These are phyloP conservation scores for Cryptosporidium meleagridis DNA, from an alignment of 169 alveolate genomes.

Conservation along the genomic window DNA sequence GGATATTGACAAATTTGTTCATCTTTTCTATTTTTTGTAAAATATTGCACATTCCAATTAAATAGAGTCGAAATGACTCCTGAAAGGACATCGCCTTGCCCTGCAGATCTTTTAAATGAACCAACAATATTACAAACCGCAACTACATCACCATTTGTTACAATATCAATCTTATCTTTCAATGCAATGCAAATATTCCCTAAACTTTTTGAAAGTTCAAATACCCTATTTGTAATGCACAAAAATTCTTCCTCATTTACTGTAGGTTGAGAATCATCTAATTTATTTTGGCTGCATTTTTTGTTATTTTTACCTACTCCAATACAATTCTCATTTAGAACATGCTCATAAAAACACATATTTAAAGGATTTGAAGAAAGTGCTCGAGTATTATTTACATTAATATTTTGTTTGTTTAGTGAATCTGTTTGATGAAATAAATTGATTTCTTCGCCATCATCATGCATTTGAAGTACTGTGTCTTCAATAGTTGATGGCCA, in stretches of 20 bases:
- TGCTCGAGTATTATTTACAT: not conserved
- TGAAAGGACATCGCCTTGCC: slow-evolving; percentile 87
- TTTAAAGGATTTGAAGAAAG: slow-evolving; percentile 32
- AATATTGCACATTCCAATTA: slow-evolving; percentile 68
- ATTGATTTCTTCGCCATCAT: slow-evolving; percentile 65
- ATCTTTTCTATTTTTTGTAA: not conserved
- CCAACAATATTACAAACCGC: slow-evolving; percentile 82
- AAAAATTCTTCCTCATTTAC: slow-evolving; percentile 29
- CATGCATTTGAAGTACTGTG: slow-evolving; percentile 27
- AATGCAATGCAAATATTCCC: slow-evolving; percentile 75
- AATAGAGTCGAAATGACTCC: slow-evolving; percentile 82
- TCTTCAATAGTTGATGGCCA: slow-evolving; percentile 54
- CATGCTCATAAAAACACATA: slow-evolving; percentile 58
- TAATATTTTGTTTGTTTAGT: not conserved
- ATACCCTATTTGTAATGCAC: slow-evolving; percentile 12
- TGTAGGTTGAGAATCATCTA: not conserved
- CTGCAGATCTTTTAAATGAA: slow-evolving; percentile 87
- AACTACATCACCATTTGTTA: slow-evolving; percentile 85
- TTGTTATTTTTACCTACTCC: slow-evolving; percentile 37
- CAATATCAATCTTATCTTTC: slow-evolving; percentile 87
- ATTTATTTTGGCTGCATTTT: slow-evolving; percentile 69
- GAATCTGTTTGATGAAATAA: slow-evolving; percentile 2
- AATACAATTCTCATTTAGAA: slow-evolving; percentile 40
- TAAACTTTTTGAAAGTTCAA: slow-evolving; percentile 17
- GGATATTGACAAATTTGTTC: slow-evolving; percentile 24